Conservation (phyloP, 495 filamentous ascomycete genomes). For the Aspergillus biplanus region DNA sequence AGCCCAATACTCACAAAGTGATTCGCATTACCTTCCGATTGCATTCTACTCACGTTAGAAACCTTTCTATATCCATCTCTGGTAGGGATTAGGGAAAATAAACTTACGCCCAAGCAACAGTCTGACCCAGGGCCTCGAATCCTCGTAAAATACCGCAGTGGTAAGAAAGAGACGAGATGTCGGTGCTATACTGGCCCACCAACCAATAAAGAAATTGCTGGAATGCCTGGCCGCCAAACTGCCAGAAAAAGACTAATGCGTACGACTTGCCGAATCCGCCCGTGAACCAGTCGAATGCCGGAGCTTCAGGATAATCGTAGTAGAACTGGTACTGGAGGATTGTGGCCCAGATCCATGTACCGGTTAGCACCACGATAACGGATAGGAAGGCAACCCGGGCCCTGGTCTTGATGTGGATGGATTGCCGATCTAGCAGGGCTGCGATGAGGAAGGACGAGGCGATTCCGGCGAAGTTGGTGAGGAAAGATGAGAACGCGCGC, state of each 20-base stretch:
- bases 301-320: slow-evolving; percentile 24
- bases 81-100: not conserved
- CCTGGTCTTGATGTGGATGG: slow-evolving; percentile 39
- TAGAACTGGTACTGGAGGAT: slow-evolving; percentile 39
- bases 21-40: slow-evolving; percentile 36
- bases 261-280: slow-evolving; percentile 37
- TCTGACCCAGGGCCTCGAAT: slow-evolving; percentile 39
- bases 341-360: slow-evolving; percentile 40
- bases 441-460: slow-evolving; percentile 39
- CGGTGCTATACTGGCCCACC: slow-evolving; percentile 38
- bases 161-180: slow-evolving; percentile 37
- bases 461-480: slow-evolving; percentile 41
- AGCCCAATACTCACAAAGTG: slow-evolving; percentile 41
- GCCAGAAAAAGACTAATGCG: slow-evolving; percentile 40
- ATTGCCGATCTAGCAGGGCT: slow-evolving; percentile 34
- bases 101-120: slow-evolving; percentile 39
- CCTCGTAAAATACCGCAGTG: slow-evolving; percentile 39
- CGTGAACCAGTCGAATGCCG: slow-evolving; percentile 39
- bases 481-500: slow-evolving; percentile 39
- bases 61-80: not conserved
- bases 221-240: slow-evolving; percentile 37
- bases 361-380: slow-evolving; percentile 30
- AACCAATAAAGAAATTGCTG: slow-evolving; percentile 43
- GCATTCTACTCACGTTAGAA: slow-evolving; percentile 29
- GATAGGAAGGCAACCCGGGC: slow-evolving; percentile 33